Percentiles rank a stretch among this genome's conserved stretches.
Conservation (phyloP, 176 grass and related monocot genomes). For the Aegilops tauschii region DNA sequence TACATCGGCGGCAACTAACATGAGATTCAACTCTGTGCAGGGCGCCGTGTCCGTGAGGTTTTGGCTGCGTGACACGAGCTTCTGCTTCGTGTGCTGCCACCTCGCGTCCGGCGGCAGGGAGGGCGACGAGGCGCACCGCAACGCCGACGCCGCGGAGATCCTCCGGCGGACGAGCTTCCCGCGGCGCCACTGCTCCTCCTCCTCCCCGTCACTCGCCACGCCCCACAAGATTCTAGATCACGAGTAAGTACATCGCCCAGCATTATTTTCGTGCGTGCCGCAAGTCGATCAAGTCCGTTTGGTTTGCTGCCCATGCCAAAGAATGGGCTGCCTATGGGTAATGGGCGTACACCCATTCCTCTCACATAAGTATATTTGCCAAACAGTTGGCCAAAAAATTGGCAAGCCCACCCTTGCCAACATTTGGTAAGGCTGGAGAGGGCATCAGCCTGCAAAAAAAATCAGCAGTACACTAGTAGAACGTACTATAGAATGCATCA, state of each 20-base stretch:
- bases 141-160: constrained; percentile 64
- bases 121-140: constrained; percentile 67
- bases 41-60: constrained; percentile 59
- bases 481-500: background rate
- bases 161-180: constrained; percentile 57
- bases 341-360: too few relatives aligned
- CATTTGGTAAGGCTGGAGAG: too few relatives aligned
- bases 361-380: too few relatives aligned
- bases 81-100: constrained; percentile 77
- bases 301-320: too few relatives aligned
- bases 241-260: constrained; percentile 37
- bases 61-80: constrained; percentile 61
- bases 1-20: background rate
- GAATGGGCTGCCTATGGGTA: too few relatives aligned
- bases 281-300: background rate
- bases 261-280: background rate
- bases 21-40: background rate
- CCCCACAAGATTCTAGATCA: constrained; percentile 62
- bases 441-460: background rate
- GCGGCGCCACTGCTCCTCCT: constrained; percentile 12
- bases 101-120: constrained; percentile 62
- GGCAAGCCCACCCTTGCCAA: too few relatives aligned
- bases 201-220: constrained; percentile 17
- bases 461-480: background rate
- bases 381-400: too few relatives aligned